Conservation (phyloP, 805 yeast genomes). For the Naumovozyma dairenensis region DNA sequence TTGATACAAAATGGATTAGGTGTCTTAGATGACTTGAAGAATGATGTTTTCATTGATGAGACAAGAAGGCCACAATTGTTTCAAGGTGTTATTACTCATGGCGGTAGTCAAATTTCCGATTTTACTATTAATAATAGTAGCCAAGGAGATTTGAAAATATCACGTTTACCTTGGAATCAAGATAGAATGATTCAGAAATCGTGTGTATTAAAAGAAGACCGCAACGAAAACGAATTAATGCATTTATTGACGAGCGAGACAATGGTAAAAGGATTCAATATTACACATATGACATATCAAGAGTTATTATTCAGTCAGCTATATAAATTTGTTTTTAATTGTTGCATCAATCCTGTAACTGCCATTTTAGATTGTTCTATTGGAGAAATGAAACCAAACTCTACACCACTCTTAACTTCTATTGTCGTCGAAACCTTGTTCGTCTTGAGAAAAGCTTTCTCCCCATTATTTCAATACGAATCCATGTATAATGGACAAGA, state of each 20-base stretch:
- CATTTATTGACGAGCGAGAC: conserved; percentile 18
- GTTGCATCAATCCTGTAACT: conserved; percentile 77
- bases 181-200: conserved; percentile 15
- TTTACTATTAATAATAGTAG: conserved; percentile 55
- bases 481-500: conserved; percentile 9
- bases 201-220: conserved; percentile 7
- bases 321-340: conserved; percentile 68
- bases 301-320: conserved; percentile 51
- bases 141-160: conserved; percentile 48
- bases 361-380: conserved; percentile 69
- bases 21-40: conserved; percentile 46
- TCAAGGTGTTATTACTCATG: conserved; percentile 79
- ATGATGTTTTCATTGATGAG: conserved; percentile 44
- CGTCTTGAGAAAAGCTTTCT: conserved; percentile 22
- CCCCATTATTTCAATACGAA: conserved; percentile 24
- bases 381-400: conserved; percentile 55
- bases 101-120: conserved; percentile 47
- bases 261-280: conserved; percentile 21
- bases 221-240: conserved; percentile 20
- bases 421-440: conserved; percentile 30
- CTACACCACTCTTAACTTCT: conserved; percentile 28
- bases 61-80: conserved; percentile 47
- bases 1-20: conserved; percentile 90
- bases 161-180: conserved; percentile 41
- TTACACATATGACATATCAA: conserved; percentile 32